phyloP scores from a whole-genome alignment of 495 filamentous ascomycete genomes.

The Penicillium antarcticum region DNA sequence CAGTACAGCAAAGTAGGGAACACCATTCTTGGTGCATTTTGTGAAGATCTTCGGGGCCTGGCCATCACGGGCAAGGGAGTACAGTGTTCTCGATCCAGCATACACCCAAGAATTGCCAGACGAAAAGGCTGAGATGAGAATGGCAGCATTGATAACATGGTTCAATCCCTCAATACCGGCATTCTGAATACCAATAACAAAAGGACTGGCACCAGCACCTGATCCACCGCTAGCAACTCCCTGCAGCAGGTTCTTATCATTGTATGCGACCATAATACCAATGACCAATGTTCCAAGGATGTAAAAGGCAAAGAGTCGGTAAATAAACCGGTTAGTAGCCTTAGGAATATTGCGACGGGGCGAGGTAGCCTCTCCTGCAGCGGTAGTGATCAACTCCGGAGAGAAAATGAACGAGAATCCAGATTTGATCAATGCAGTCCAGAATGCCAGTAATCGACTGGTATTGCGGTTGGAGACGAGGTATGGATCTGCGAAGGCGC shows the following conservation, averaged over 20 bases:
- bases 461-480: conserved; percentile 20
- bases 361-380: conserved; percentile 75
- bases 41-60: conserved; percentile 59
- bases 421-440: conserved; percentile 41
- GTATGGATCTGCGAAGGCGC: conserved; percentile 59
- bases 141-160: conserved; percentile 72
- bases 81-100: conserved; percentile 69
- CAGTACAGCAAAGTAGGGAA: conserved; percentile 48
- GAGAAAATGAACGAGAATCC: conserved; percentile 56
- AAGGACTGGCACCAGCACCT: conserved; percentile 50
- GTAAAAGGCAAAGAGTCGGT: conserved; percentile 82
- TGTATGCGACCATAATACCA: conserved; percentile 49
- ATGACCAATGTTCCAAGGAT: conserved; percentile 51
- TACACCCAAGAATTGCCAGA: conserved; percentile 76
- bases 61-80: conserved; percentile 66
- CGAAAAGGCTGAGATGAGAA: conserved; percentile 64
- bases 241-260: conserved; percentile 52
- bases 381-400: conserved; percentile 71
- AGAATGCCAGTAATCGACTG: conserved; percentile 41
- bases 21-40: conserved; percentile 38
- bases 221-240: conserved; percentile 40
- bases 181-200: conserved; percentile 55
- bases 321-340: conserved; percentile 78
- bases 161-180: conserved; percentile 63
- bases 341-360: conserved; percentile 74